Percentiles rank a stretch among this genome's conserved stretches.
Evolutionary conservation across 164 flowering plant species (phyloP).

Genomic region (Nelumbo lutea): DNA sequence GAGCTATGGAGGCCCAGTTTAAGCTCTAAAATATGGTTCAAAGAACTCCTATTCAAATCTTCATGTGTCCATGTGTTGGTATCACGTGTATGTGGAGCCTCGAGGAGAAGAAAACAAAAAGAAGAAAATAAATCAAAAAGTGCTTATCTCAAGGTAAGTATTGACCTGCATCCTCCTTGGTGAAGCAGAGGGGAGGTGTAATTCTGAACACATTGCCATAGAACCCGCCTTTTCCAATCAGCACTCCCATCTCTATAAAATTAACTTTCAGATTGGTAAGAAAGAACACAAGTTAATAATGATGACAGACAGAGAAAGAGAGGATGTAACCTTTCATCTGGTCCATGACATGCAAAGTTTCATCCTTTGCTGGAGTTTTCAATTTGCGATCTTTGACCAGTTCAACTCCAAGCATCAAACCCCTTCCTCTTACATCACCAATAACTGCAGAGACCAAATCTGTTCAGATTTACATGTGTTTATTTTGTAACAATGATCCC

Average conservation of each 20-base stretch:
- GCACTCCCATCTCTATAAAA: constrained; percentile 66
- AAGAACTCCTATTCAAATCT: too few species aligned
- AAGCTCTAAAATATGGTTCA: too few species aligned
- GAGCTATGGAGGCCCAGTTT: too few species aligned
- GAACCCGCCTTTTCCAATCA: constrained; percentile 89
- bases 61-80: too few species aligned
- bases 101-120: not conserved
- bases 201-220: constrained; percentile 89
- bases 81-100: too few species aligned
- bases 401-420: constrained; percentile 90
- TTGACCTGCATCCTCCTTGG: constrained; percentile 82
- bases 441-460: constrained; percentile 48
- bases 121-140: not conserved
- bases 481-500: too few species aligned
- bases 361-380: constrained; percentile 86
- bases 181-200: constrained; percentile 96
- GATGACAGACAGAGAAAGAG: not conserved
- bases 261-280: not conserved
- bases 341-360: constrained; percentile 77
- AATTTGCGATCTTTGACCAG: constrained; percentile 69
- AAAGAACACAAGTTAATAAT: not conserved
- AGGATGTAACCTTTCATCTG: constrained; percentile 74
- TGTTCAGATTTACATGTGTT: too few species aligned
- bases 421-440: constrained; percentile 94
- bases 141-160: not conserved